Evolutionary conservation across 2,329 filamentous ascomycete genomes (phyloP), one percentile per base, ranked within the genome.

Genomic region (Xylaria sp.): DNA sequence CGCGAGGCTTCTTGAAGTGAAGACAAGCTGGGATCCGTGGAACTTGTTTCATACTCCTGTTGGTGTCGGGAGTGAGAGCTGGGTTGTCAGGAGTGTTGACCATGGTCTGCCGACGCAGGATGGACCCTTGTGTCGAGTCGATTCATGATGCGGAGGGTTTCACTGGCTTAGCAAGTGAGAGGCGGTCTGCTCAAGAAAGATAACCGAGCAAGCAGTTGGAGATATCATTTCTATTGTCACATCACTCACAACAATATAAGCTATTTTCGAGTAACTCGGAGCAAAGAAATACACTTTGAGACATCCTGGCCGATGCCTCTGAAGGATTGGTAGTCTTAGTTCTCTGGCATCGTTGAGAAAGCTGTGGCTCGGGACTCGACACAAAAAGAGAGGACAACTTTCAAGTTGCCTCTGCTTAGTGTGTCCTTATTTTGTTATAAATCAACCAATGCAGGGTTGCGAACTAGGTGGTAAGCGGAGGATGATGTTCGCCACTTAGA

Each of bases 21-120:
- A 89, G 81, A 74, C 80, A 59, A 80, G 77, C 51, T 84, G 82
- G 74, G 87, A 88, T 75, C 80, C 83, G 0, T 70, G 78, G 25
- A 76, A 77, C 2, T 64, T 88, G 15, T 87, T 85, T 54, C 85
- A 86, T 64, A 84, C 83, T n/a, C 78, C 78, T 2, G 80, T 79
- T 2, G 83, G 78, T 12, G 86, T 89, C 25, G 86, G 86, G 0
- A 86, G 83, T 67, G 85, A 88, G 61, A 78, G 75, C 5, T 88
- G 86, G 86, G 75, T 76, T 23, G 81, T 82, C 7, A 64, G 69
- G 28, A 72, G 72, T 2, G 52, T 56, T 23, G 67, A 68, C 20
- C 66, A 76, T 63, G 75, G 69, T 10, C 46, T 79, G 48, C 75
- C 81, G 18, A 78, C 76, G 25, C 81, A 79, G 65, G 71, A 75